Evolutionary conservation across 2,329 filamentous ascomycete species (phyloP).

Genomic region (Calonectria pteridis): DNA sequence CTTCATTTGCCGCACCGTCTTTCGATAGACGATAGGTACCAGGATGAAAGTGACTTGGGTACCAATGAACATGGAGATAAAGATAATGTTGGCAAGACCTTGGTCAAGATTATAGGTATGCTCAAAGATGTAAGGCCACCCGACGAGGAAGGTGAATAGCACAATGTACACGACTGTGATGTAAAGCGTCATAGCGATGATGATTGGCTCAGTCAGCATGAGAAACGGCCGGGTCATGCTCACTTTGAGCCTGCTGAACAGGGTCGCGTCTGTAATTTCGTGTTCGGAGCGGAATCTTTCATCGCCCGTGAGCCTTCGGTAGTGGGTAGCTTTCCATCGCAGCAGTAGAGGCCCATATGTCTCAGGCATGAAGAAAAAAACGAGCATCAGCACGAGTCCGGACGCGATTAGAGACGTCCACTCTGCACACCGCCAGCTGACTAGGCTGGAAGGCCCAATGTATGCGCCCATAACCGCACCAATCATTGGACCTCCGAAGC

Average conservation of each 20-base stretch:
- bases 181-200: slow-evolving; percentile 61
- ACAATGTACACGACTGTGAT: slow-evolving; percentile 66
- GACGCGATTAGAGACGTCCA: slow-evolving; percentile 76
- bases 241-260: slow-evolving; percentile 65
- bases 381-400: slow-evolving; percentile 64
- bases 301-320: slow-evolving; percentile 72
- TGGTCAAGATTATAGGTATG: slow-evolving; percentile 55
- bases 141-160: slow-evolving; percentile 66
- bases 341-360: slow-evolving; percentile 71
- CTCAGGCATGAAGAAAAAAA: slow-evolving; percentile 73
- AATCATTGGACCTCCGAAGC: slow-evolving; percentile 56
- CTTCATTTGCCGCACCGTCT: slow-evolving; percentile 45
- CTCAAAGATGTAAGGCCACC: slow-evolving; percentile 63
- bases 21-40: slow-evolving; percentile 50
- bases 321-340: slow-evolving; percentile 68
- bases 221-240: slow-evolving; percentile 57
- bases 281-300: slow-evolving; percentile 73
- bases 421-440: slow-evolving; percentile 73
- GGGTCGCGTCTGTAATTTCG: slow-evolving; percentile 64
- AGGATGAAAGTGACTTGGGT: slow-evolving; percentile 50
- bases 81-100: slow-evolving; percentile 58
- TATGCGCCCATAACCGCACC: slow-evolving; percentile 68
- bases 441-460: slow-evolving; percentile 68
- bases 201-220: slow-evolving; percentile 54
- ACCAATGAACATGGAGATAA: slow-evolving; percentile 58